These are phyloP conservation scores for Forsythia suspensa DNA, from an alignment of 257 asterid species.

Conservation along the genomic window DNA sequence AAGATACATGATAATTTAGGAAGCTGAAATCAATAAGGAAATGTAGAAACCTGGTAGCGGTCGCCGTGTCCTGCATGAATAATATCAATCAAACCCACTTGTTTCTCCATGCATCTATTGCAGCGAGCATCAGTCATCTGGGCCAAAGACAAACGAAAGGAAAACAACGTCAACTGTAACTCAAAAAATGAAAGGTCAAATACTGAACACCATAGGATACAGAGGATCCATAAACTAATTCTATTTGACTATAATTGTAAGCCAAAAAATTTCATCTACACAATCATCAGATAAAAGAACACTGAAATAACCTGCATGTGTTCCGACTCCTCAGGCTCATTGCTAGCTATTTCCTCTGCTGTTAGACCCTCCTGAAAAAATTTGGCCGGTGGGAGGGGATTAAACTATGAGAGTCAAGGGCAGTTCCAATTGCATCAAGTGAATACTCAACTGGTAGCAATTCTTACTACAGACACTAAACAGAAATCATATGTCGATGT, in stretches of 20 bases:
- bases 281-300: neutral
- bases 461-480: neutral
- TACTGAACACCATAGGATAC: neutral
- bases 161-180: neutral
- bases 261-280: neutral
- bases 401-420: neutral
- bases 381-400: constrained; percentile 4
- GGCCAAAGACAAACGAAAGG: neutral
- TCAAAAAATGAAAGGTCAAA: neutral
- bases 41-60: constrained; percentile 67
- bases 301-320: constrained; percentile 10
- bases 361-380: constrained; percentile 65
- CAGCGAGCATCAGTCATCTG: constrained; percentile 47
- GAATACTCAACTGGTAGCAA: neutral
- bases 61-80: constrained; percentile 71
- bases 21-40: neutral
- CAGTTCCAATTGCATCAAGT: neutral
- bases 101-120: constrained; percentile 64
- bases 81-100: constrained; percentile 62
- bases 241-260: neutral
- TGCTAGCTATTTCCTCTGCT: constrained; percentile 32
- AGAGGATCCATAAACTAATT: neutral
- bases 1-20: neutral
- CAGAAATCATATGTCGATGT: neutral
- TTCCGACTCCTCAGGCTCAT: constrained; percentile 22